These are phyloP conservation scores for Rheum nobile DNA, from an alignment of 148 eudicot species.

Conservation along the genomic window DNA sequence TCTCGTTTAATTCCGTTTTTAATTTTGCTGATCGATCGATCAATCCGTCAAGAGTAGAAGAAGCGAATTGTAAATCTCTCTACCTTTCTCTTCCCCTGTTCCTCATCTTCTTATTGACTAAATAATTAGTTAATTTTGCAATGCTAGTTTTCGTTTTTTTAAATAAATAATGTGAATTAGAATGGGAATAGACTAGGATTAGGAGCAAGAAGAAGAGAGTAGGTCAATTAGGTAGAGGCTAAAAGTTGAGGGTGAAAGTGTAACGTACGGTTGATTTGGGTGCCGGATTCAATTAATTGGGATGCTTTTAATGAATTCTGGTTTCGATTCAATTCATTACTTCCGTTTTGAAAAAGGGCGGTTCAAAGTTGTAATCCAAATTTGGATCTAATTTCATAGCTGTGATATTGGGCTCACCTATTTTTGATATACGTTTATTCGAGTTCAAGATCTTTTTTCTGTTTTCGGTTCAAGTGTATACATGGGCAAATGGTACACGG, in stretches of 20 bases:
- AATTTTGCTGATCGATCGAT: no score
- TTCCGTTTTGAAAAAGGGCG: not conserved
- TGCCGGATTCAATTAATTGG: not conserved
- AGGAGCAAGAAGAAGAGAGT: not conserved
- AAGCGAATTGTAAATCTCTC: not conserved
- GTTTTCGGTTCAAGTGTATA: no score
- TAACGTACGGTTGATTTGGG: not conserved
- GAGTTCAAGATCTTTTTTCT: no score
- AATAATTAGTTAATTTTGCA: not conserved
- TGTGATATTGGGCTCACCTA: no score
- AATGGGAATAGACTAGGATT: not conserved
- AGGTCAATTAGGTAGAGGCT: not conserved
- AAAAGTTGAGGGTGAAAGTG: not conserved
- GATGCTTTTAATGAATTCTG: not conserved
- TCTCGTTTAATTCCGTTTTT: not conserved
- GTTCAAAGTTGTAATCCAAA: not conserved
- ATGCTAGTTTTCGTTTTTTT: not conserved
- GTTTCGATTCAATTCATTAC: not conserved
- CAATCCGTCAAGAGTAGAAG: not conserved
- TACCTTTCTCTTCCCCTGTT: not conserved
- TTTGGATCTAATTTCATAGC: not conserved
- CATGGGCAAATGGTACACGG: not conserved
- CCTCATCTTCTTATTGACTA: not conserved
- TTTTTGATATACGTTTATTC: no score
- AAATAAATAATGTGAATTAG: not conserved